Percentiles rank a stretch among this genome's conserved stretches.
Conservation (phyloP, 2,329 filamentous ascomycete genomes). For the Calonectria hongkongensis region DNA sequence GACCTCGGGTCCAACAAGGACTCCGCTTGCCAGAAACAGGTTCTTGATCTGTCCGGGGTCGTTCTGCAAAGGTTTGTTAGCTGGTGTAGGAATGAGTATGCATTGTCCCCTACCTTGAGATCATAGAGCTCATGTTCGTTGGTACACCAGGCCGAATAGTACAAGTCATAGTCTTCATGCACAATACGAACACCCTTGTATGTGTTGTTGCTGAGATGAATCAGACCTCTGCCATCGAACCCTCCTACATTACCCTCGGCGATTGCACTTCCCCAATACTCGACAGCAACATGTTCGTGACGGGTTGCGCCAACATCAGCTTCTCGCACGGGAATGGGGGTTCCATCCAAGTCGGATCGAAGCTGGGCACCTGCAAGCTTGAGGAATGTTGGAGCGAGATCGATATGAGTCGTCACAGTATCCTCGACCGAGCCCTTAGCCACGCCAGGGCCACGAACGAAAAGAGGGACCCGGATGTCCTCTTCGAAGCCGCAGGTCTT, state of each 20-base stretch:
- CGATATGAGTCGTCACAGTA: slow-evolving; percentile 76
- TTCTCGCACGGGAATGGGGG: slow-evolving; percentile 67
- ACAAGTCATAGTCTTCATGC: slow-evolving; percentile 73
- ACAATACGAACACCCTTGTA: slow-evolving; percentile 78
- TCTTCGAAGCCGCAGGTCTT: slow-evolving; percentile 76
- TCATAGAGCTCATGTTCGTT: slow-evolving; percentile 81
- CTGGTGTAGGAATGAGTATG: not conserved
- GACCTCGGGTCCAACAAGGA: not conserved
- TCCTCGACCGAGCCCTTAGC: slow-evolving; percentile 61
- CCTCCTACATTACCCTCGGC: slow-evolving; percentile 60
- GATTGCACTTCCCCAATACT: slow-evolving; percentile 71
- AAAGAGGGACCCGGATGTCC: slow-evolving; percentile 75
- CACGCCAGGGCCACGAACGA: slow-evolving; percentile 73
- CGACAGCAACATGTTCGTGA: slow-evolving; percentile 74
- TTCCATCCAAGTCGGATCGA: slow-evolving; percentile 73
- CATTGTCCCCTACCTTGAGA: slow-evolving; percentile 62
- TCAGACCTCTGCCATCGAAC: slow-evolving; percentile 50
- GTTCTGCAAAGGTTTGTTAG: slow-evolving; percentile 58
- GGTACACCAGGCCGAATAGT: slow-evolving; percentile 82
- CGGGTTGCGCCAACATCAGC: slow-evolving; percentile 56
- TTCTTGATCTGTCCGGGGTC: slow-evolving; percentile 73
- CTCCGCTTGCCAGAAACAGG: slow-evolving; percentile 48
- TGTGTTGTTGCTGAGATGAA: slow-evolving; percentile 67
- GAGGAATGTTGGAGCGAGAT: slow-evolving; percentile 77
- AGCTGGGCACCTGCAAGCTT: slow-evolving; percentile 63